Evolutionary conservation across 208 protist genomes (phyloP).

Genomic region (Trichomonas gallinae): DNA sequence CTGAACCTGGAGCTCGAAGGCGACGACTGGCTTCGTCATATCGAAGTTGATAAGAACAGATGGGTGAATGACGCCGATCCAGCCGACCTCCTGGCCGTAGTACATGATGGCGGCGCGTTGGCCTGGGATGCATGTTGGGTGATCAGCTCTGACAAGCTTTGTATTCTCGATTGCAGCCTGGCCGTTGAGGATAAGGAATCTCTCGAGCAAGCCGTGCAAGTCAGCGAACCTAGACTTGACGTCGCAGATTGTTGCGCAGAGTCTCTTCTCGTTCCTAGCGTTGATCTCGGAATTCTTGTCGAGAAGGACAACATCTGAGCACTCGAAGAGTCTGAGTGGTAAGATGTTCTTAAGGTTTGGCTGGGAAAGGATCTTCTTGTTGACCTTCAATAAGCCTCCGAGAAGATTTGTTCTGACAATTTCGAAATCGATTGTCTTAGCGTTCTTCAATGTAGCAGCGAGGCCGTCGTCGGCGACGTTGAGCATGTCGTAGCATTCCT

Average conservation of each 20-base stretch:
- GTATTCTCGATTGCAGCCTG: background rate
- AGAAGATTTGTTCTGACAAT: conserved; percentile 17
- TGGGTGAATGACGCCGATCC: conserved; percentile 33
- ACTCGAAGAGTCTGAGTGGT: conserved; percentile 23
- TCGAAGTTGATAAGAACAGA: conserved; percentile 31
- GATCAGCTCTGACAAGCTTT: background rate
- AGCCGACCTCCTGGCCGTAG: background rate
- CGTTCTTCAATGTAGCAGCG: background rate
- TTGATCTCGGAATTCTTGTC: background rate
- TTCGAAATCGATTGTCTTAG: conserved; percentile 29
- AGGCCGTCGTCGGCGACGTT: background rate
- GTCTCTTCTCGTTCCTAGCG: conserved; percentile 5
- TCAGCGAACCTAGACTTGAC: conserved; percentile 7
- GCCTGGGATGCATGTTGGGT: background rate
- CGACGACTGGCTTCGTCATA: conserved; percentile 28
- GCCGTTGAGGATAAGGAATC: background rate
- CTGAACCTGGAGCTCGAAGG: conserved; percentile 25
- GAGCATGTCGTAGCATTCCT: conserved; percentile 9
- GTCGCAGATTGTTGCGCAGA: background rate
- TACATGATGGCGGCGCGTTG: background rate
- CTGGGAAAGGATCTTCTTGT: background rate
- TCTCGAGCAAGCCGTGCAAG: conserved; percentile 24
- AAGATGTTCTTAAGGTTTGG: background rate
- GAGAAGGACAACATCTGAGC: background rate
- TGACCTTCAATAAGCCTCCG: background rate